These are phyloP conservation scores for Plectranthus barbatus DNA, from an alignment of 257 asterid genomes.

Conservation along the genomic window DNA sequence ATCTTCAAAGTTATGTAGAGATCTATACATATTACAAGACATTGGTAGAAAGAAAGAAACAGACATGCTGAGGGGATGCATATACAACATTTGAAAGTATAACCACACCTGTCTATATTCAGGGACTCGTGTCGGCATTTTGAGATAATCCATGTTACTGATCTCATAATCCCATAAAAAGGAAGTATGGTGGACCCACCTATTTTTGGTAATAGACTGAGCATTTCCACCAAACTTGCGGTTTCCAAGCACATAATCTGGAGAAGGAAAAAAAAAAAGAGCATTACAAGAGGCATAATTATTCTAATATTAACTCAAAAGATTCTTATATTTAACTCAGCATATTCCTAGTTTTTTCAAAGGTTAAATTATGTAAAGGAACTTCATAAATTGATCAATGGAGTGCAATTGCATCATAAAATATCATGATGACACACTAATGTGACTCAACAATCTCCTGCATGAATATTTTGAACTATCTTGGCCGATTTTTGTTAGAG, in stretches of 20 bases:
- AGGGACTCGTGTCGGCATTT: constrained; percentile 69
- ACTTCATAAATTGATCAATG: neutral
- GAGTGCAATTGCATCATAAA: neutral
- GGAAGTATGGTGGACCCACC: constrained; percentile 95
- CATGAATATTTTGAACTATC: neutral
- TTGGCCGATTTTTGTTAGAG: neutral
- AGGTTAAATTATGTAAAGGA: neutral
- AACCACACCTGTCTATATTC: constrained; percentile 66
- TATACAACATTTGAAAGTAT: neutral
- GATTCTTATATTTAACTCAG: neutral
- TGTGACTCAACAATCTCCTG: neutral
- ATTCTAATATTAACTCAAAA: neutral
- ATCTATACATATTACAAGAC: neutral
- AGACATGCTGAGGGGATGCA: neutral
- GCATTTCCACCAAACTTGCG: constrained; percentile 93
- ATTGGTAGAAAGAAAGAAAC: neutral
- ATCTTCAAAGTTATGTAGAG: neutral
- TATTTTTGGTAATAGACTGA: constrained; percentile 66
- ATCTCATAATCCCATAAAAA: constrained; percentile 81
- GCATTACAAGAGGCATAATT: neutral
- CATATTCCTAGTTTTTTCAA: neutral
- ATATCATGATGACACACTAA: neutral
- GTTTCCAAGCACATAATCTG: constrained; percentile 81
- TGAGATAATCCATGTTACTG: constrained; percentile 75
- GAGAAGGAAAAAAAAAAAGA: constrained; percentile 15